phyloP scores from a whole-genome alignment of 2,329 filamentous ascomycete genomes.

The Samsoniella hepiali region DNA sequence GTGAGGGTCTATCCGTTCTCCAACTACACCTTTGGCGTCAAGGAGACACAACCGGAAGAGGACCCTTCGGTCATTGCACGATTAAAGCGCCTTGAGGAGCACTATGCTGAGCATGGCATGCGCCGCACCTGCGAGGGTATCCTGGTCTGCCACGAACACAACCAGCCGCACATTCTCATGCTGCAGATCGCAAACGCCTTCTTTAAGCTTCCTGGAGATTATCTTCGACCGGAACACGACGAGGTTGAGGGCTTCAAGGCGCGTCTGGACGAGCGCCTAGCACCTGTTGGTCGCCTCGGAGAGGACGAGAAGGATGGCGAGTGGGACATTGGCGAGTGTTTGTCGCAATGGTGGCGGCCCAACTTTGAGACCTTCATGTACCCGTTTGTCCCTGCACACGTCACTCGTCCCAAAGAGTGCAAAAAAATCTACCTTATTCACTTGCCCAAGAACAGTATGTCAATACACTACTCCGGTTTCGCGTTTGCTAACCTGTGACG shows the following conservation, averaged over 20 bases:
- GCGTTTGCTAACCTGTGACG: slow-evolving; percentile 14
- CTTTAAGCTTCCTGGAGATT: slow-evolving; percentile 98
- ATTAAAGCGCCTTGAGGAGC: slow-evolving; percentile 90
- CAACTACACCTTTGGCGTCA: slow-evolving; percentile 98
- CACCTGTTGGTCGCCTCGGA: slow-evolving; percentile 81
- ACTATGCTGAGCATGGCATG: slow-evolving; percentile 92
- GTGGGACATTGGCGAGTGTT: slow-evolving; percentile 91
- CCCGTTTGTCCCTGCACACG: slow-evolving; percentile 92
- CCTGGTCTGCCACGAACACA: slow-evolving; percentile 97
- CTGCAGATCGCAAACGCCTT: slow-evolving; percentile 99
- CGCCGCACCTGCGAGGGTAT: slow-evolving; percentile 95
- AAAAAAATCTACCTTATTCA: slow-evolving; percentile 99
- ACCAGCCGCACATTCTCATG: slow-evolving; percentile 98
- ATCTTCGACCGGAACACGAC: slow-evolving; percentile 82
- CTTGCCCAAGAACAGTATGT: slow-evolving; percentile 81
- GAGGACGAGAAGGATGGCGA: slow-evolving; percentile 81
- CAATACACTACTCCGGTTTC: not conserved
- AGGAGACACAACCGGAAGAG: slow-evolving; percentile 97
- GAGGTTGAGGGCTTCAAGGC: slow-evolving; percentile 94
- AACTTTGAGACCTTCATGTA: slow-evolving; percentile 99
- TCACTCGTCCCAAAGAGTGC: slow-evolving; percentile 95
- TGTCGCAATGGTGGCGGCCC: slow-evolving; percentile 97
- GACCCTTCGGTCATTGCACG: slow-evolving; percentile 93
- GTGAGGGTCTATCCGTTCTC: slow-evolving; percentile 92
- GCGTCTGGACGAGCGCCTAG: slow-evolving; percentile 86